Base-by-base conservation (phyloP, 2,329 filamentous ascomycete species). In the Colletotrichum cereale region DNA sequence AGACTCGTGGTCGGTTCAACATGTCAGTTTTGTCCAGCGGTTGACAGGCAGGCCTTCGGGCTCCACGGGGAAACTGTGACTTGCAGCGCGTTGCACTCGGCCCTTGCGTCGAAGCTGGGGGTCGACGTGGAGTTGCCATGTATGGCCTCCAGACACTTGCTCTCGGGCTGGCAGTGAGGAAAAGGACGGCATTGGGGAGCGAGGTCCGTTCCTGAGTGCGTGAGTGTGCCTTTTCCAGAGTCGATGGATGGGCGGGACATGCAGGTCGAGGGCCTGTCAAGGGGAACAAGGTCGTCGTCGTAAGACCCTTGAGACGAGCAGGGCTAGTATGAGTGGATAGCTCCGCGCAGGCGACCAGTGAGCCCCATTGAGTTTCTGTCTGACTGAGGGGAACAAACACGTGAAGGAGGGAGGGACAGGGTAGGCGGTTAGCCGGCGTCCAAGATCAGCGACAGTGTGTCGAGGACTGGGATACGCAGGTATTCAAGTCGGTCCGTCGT, bases 301-400 rank as follows among this genome's bases (percentile, higher is more conserved):
- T 24, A 36, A 50, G 62, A 67, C 67, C 67, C 67, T 42, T 36
- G 57, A 44, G 60, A 24, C 24, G 44, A 50, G 63, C 67, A 67
- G 63, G 63, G 63, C 63, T 71, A 34, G 55, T 24, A 61, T 66
- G 47, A 56, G 55, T 57, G 66, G 60, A 64, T 44, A 68, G 36
- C 34, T 26, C 61, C 47, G 47, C 24, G 34, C 29, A 47, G 61
- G 24, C 48, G 18, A 24, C n/a, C 60, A 55, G 44, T 36, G n/a
- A 56, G 36, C 29, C 36, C 55, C 31, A 16, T 24, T 14, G 40
- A 42, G 6, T 31, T 36, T 63, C 42, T 52, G 53, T 52, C 42
- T 71, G 64, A 65, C 26, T 44, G 57, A 24, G 44, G 5, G 62
- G 44, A 47, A 34, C 26, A 71, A 58, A 62, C 68, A 71, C 68